Evolutionary conservation across 768 basidiomycete genomes (phyloP).

Genomic region (Pleurotus tuber-regium): DNA sequence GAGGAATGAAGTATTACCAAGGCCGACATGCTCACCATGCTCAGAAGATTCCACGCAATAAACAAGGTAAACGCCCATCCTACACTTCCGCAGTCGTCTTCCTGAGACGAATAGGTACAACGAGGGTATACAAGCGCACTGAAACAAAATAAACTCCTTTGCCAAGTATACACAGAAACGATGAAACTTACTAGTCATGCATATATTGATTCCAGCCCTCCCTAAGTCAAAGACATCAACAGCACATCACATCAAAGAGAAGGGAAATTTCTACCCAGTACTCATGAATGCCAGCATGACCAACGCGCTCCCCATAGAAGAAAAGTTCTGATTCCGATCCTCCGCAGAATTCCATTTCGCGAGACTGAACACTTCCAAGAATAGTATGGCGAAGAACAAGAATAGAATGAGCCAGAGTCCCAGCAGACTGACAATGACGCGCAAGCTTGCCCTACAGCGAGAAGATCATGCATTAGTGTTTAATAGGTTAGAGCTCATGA

Average conservation of each 20-base stretch:
- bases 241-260: slow-evolving; percentile 8
- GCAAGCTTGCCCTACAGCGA: slow-evolving; percentile 69
- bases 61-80: slow-evolving; percentile 85
- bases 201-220: slow-evolving; percentile 98
- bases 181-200: slow-evolving; percentile 82
- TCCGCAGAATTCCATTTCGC: slow-evolving; percentile 82
- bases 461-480: slow-evolving; percentile 7
- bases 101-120: slow-evolving; percentile 59
- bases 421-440: slow-evolving; percentile 81
- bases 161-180: background rate
- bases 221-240: slow-evolving; percentile 37
- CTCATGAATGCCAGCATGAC: slow-evolving; percentile 93
- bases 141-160: slow-evolving; percentile 10
- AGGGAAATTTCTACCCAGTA: slow-evolving; percentile 63
- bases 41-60: slow-evolving; percentile 92
- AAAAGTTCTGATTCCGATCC: slow-evolving; percentile 72
- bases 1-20: background rate
- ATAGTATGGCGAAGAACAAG: slow-evolving; percentile 87
- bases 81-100: slow-evolving; percentile 86
- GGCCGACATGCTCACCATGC: slow-evolving; percentile 65
- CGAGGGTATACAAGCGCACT: slow-evolving; percentile 78
- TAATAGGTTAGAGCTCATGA: slow-evolving; percentile 21
- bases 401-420: slow-evolving; percentile 89
- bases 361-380: slow-evolving; percentile 86
- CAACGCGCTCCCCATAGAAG: slow-evolving; percentile 72